phyloP scores from a whole-genome alignment of 2,329 filamentous ascomycete species.

The Colletotrichum tofieldiae region DNA sequence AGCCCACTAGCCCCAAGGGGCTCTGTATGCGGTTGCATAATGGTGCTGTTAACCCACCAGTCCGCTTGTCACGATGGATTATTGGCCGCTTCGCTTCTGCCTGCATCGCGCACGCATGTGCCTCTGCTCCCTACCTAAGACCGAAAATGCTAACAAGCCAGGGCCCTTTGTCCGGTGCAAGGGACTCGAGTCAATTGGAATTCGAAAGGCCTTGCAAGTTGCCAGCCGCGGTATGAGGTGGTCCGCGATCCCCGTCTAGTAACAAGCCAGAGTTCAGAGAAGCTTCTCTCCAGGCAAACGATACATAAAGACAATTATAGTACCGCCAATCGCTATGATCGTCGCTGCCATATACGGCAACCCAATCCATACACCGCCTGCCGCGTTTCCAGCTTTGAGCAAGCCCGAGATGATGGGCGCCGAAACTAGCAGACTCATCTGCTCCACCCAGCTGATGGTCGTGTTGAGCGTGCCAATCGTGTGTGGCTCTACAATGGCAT shows the following conservation, averaged over 20 bases:
- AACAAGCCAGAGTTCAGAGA: background rate
- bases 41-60: too few relatives aligned
- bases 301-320: constrained; percentile 51
- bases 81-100: too few relatives aligned
- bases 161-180: background rate
- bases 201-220: background rate
- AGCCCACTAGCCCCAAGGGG: too few relatives aligned
- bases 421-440: constrained; percentile 62
- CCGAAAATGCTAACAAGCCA: background rate
- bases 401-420: constrained; percentile 64
- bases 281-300: constrained; percentile 46
- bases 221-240: background rate
- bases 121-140: background rate
- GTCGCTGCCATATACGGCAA: constrained; percentile 63
- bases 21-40: too few relatives aligned
- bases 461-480: constrained; percentile 70
- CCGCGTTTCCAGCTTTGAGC: constrained; percentile 61
- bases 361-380: constrained; percentile 65
- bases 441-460: constrained; percentile 66
- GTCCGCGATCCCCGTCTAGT: too few relatives aligned
- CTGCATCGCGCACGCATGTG: background rate
- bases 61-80: too few relatives aligned
- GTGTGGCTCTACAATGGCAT: constrained; percentile 67
- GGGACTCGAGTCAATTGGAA: background rate
- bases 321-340: constrained; percentile 50